Percentiles rank a stretch among this genome's conserved stretches.
Conservation (phyloP, 495 filamentous ascomycete species). For the Annulohypoxylon bovei region DNA sequence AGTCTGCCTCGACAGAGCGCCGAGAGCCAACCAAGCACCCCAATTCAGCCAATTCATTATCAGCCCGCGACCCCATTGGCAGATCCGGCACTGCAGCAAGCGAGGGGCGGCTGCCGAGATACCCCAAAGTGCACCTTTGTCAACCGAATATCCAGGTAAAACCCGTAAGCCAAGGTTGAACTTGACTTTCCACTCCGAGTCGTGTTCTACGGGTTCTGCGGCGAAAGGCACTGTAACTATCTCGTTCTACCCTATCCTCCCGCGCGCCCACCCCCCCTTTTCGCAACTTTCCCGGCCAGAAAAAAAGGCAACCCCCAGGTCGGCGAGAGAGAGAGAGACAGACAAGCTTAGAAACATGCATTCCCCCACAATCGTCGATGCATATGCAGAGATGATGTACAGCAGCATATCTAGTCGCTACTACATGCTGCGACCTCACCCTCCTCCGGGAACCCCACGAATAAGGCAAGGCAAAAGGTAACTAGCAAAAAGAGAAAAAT, state of each 20-base stretch:
- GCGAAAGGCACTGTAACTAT: slow-evolving; percentile 10
- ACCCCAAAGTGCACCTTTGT: slow-evolving; percentile 38
- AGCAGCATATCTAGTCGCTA: slow-evolving; percentile 30
- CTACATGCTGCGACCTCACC: not conserved
- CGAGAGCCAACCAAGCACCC: slow-evolving; percentile 18
- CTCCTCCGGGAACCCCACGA: slow-evolving; percentile 24
- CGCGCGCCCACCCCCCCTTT: slow-evolving; percentile 20
- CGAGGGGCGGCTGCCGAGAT: slow-evolving; percentile 27
- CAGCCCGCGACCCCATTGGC: slow-evolving; percentile 15
- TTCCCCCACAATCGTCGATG: slow-evolving; percentile 44
- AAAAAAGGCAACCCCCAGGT: slow-evolving; percentile 1
- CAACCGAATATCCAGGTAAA: slow-evolving; percentile 20
- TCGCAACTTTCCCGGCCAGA: not conserved
- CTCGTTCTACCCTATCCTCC: slow-evolving; percentile 6
- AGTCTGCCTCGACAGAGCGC: slow-evolving; percentile 28
- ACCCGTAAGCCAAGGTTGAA: slow-evolving; percentile 31
- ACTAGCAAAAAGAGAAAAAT: slow-evolving; percentile 14
- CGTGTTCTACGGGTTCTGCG: slow-evolving; percentile 4
- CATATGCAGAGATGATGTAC: slow-evolving; percentile 42
- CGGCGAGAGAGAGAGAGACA: not conserved
- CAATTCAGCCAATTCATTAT: slow-evolving; percentile 35
- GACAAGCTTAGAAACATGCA: slow-evolving; percentile 20
- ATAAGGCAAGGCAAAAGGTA: slow-evolving; percentile 15
- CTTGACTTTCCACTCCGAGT: not conserved
- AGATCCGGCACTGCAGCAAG: slow-evolving; percentile 17